Conservation (phyloP, 2,329 filamentous ascomycete species). For the Rhexocercosporidium sp. region DNA sequence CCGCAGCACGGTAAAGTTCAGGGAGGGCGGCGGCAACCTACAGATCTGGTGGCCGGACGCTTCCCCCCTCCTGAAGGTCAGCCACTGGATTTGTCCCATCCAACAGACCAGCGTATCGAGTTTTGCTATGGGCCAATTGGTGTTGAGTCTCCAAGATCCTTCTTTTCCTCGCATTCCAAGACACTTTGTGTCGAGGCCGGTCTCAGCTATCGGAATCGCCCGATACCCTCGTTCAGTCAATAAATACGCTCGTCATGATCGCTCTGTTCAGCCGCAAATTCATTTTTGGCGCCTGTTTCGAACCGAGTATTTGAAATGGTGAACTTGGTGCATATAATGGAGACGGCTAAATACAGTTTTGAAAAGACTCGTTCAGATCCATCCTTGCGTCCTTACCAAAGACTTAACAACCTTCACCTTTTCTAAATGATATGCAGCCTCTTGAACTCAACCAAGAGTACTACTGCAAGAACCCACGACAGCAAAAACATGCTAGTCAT, state of each 20-base stretch:
- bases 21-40: slow-evolving; percentile 17
- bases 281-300: no score
- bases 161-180: background rate
- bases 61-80: background rate
- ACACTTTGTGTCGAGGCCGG: background rate
- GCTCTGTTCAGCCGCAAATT: background rate
- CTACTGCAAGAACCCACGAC: slow-evolving; percentile 7
- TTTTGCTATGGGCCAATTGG: background rate
- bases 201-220: background rate
- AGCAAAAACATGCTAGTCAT: background rate
- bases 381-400: background rate
- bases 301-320: no score
- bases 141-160: background rate
- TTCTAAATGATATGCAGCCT: background rate
- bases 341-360: background rate
- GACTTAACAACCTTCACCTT: background rate
- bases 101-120: background rate
- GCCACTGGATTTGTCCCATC: background rate
- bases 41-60: slow-evolving; percentile 3
- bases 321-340: background rate
- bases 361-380: background rate
- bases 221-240: background rate
- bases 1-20: background rate
- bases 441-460: background rate
- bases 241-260: background rate